Conservation (phyloP, 208 protist species). For the Trypanosoma platydactyli region DNA sequence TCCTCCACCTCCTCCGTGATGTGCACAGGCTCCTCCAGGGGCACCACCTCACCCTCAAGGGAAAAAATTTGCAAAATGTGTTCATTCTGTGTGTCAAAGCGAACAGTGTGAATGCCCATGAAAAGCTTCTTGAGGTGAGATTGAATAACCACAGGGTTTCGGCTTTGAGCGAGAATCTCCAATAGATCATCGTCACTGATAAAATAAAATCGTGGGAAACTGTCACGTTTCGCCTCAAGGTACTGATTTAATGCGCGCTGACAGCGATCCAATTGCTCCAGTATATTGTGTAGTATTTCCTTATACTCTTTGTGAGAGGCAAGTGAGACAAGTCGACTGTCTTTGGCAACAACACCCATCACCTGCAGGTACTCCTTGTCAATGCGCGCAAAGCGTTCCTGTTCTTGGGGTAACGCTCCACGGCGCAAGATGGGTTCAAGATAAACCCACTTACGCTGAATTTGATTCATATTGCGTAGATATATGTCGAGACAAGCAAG, state of each 20-base stretch:
- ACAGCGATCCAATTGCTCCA: constrained; percentile 96
- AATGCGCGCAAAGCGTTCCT: constrained; percentile 94
- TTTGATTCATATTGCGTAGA: constrained; percentile 93
- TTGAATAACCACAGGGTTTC: constrained; percentile 96
- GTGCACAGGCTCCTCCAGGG: constrained; percentile 87
- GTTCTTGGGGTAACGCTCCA: constrained; percentile 96
- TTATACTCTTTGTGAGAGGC: constrained; percentile 78
- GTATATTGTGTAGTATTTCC: constrained; percentile 81
- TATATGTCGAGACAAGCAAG: constrained; percentile 91
- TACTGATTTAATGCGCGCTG: constrained; percentile 97
- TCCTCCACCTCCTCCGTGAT: constrained; percentile 94
- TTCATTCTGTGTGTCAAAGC: constrained; percentile 90
- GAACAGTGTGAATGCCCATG: constrained; percentile 95
- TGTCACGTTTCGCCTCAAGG: constrained; percentile 97
- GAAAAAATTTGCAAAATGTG: constrained; percentile 92
- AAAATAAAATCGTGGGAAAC: constrained; percentile 98
- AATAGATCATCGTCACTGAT: constrained; percentile 99
- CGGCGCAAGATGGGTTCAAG: constrained; percentile 98
- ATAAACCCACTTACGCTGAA: constrained; percentile 99
- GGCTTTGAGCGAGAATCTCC: constrained; percentile 96
- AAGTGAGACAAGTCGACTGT: constrained; percentile 88
- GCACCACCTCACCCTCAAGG: constrained; percentile 93
- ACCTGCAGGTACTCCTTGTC: constrained; percentile 95
- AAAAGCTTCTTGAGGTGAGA: constrained; percentile 98
- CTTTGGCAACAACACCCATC: constrained; percentile 84